Percentiles rank a stretch among this genome's conserved stretches.
Conservation (phyloP, 176 grass and related monocot genomes). For the Oryza brachyantha region DNA sequence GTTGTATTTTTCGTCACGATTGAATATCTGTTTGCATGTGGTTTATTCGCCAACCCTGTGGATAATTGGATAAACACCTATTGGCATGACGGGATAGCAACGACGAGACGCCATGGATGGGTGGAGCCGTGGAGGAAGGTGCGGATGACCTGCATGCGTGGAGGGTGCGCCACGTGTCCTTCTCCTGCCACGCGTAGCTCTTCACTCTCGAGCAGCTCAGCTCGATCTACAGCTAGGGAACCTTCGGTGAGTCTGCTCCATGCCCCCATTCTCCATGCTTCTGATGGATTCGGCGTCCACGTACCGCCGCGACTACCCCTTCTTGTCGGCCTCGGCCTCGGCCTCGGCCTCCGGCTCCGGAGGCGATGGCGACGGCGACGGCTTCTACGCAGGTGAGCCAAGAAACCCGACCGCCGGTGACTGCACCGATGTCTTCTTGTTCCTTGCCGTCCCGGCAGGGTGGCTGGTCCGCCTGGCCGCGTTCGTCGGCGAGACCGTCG, state of each 20-base stretch:
- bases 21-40: background rate
- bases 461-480: background rate
- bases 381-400: background rate
- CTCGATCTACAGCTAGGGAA: background rate
- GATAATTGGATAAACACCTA: background rate
- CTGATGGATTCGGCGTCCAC: background rate
- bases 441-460: conserved; percentile 12
- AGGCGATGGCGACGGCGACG: background rate
- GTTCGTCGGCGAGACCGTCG: conserved; percentile 29
- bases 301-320: background rate
- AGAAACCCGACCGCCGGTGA: background rate
- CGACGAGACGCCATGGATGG: no score
- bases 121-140: background rate
- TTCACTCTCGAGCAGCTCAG: background rate
- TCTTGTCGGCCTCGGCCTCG: background rate
- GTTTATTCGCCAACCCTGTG: background rate
- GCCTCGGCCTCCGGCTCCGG: background rate
- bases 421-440: conserved; percentile 6
- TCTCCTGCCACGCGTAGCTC: conserved; percentile 32
- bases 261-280: background rate
- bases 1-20: no score
- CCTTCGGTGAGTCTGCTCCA: background rate
- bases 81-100: background rate
- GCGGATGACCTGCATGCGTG: background rate
- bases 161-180: conserved; percentile 5